A percentile compares a stretch with the other conserved stretches of the same genome.
Evolutionary conservation across 23 red algal genomes (phyloP).

Genomic region (Chondrus crispus): DNA sequence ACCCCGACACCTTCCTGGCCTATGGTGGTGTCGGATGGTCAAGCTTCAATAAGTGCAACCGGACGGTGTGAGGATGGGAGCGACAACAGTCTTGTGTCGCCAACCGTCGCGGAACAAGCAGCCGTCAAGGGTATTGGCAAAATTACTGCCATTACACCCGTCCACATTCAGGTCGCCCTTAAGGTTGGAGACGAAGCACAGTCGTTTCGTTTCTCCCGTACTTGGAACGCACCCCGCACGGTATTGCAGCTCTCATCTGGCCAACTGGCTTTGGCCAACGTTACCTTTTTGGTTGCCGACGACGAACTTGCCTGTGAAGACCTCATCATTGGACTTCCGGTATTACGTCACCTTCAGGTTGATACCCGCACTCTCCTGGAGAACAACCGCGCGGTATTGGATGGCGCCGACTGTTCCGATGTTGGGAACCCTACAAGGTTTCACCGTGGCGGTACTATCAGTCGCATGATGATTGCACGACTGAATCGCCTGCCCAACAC

Average conservation of each 20-base stretch:
- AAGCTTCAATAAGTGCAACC: neutral
- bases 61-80: neutral
- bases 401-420: neutral
- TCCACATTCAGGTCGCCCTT: neutral
- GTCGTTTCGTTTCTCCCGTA: neutral
- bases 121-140: neutral
- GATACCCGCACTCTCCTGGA: neutral
- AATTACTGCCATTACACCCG: neutral
- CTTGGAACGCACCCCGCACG: neutral
- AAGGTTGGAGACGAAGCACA: neutral
- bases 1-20: neutral
- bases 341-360: neutral
- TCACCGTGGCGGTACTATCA: neutral
- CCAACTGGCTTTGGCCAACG: neutral
- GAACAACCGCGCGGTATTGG: neutral
- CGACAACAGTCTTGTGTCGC: constrained; percentile 8
- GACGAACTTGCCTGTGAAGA: neutral
- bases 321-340: neutral
- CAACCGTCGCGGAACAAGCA: neutral
- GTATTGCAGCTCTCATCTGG: neutral
- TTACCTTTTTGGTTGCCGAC: neutral
- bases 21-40: neutral
- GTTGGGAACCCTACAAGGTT: neutral
- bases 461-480: neutral
- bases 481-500: neutral